Evolutionary conservation across 495 filamentous ascomycete species (phyloP), one percentile per base, ranked within the genome.

Genomic region (Evernia prunastri): DNA sequence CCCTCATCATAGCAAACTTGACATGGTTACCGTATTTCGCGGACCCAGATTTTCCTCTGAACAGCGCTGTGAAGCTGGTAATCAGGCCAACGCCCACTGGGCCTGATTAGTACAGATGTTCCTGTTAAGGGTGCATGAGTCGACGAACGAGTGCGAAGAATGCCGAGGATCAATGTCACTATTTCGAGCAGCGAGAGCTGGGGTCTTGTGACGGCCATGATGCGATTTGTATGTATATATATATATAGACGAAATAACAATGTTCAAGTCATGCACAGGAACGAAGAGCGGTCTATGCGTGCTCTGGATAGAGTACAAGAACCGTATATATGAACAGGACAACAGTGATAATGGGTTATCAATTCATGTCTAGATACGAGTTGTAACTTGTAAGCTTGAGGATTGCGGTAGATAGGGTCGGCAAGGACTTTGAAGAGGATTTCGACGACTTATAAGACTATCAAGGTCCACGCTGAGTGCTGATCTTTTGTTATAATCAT

Each of bases 121-220:
- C 12, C 11, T 7, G 20, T 7, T 25, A 13, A 59, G 11, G 12
- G 15, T 62, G n/a, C 31, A 20, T 51, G 27, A 37, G 23, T 31
- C 51, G 37, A 40, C 33, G 36, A n/a, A 64, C 69, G 33, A 13
- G 73, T 13, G 9, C 67, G 65, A 11, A 77, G 33, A 13, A 71
- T 62, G 18, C 57, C 63, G 31, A 72, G 63, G 31, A 72, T 62
- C 10, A 75, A 47, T 37, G 74, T 72, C 18, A 61, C 66, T 56
- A 70, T 76, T 63, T 80, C 78, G 76, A 73, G 74, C 39, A 78
- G 61, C 23, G 74, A 71, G 33, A 80, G 68, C 56, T 58, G 71
- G 51, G 69, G 71, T 20, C 60, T 64, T 17, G 17, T n/a, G 33
- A 31, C 33, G 31, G 27, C 39, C 61, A 63, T 63, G 33, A 56